phyloP scores from a whole-genome alignment of 1,139 yeast genomes.

The Pichia sp. region DNA sequence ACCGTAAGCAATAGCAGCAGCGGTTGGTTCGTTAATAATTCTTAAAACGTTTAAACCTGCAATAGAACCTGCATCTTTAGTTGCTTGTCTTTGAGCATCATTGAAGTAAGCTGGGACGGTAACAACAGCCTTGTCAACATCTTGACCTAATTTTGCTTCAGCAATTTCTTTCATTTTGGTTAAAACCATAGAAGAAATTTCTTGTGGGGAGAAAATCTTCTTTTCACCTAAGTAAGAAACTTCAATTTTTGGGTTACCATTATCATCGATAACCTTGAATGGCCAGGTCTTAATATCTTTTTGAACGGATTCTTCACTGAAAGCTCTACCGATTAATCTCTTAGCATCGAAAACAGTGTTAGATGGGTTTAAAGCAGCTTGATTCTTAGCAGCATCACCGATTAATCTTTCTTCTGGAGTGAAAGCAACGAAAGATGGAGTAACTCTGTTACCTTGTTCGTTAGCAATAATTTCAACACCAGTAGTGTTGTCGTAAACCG shows the following conservation, averaged over 20 bases:
- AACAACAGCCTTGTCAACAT: constrained; percentile 90
- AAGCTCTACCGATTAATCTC: constrained; percentile 96
- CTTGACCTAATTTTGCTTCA: constrained; percentile 90
- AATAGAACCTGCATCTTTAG: constrained; percentile 98
- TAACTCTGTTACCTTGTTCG: constrained; percentile 99
- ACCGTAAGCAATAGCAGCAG: constrained; percentile 98
- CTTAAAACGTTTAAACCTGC: constrained; percentile 95
- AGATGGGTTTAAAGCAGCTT: constrained; percentile 94
- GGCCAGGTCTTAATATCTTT: constrained; percentile 97
- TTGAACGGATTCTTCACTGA: constrained; percentile 85
- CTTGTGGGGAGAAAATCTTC: constrained; percentile 95
- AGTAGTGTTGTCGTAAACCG: constrained; percentile 61
- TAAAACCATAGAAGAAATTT: constrained; percentile 93
- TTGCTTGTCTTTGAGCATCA: constrained; percentile 97
- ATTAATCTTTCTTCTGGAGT: constrained; percentile 95
- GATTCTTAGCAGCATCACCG: constrained; percentile 99
- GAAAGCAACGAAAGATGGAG: constrained; percentile 98
- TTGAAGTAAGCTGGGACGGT: constrained; percentile 97
- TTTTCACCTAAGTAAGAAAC: constrained; percentile 92
- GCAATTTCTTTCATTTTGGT: constrained; percentile 98
- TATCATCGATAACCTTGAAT: constrained; percentile 81
- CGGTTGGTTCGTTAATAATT: constrained; percentile 97
- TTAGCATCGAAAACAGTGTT: constrained; percentile 97
- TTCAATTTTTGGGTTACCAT: constrained; percentile 87
- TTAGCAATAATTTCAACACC: constrained; percentile 94